phyloP scores from a whole-genome alignment of 371 early-diverging fungal genomes.

The Circinella umbellata region DNA sequence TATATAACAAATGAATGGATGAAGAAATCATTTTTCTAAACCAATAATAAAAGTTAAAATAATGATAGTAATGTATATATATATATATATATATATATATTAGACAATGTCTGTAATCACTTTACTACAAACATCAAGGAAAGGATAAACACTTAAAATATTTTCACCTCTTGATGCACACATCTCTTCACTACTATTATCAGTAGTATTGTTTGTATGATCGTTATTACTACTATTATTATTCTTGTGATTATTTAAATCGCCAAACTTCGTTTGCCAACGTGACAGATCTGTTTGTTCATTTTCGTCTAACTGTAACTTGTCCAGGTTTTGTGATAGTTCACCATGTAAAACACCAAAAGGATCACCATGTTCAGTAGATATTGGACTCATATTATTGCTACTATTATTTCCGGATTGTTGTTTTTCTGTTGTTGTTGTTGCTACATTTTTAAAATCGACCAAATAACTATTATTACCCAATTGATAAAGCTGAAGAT shows the following conservation, averaged over 20 bases:
- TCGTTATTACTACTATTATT: slow-evolving; percentile 14
- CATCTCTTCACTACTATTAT: background rate
- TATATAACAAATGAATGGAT: too few species aligned
- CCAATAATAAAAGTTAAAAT: background rate
- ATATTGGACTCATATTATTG: slow-evolving; percentile 7
- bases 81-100: background rate
- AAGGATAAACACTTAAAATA: slow-evolving; percentile 81
- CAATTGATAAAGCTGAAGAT: slow-evolving; percentile 91
- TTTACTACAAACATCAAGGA: slow-evolving; percentile 93
- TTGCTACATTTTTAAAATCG: slow-evolving; percentile 85
- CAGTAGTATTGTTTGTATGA: too few species aligned
- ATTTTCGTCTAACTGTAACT: background rate
- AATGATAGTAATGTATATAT: background rate
- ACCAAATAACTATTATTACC: slow-evolving; percentile 92
- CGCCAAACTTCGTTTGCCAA: background rate
- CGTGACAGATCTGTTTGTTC: background rate
- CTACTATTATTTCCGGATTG: background rate
- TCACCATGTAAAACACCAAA: slow-evolving; percentile 5
- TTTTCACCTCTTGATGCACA: slow-evolving; percentile 39
- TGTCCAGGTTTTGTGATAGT: slow-evolving; percentile 6
- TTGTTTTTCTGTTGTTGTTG: slow-evolving; percentile 23
- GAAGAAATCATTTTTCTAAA: background rate
- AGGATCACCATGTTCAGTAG: slow-evolving; percentile 1
- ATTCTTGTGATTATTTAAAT: slow-evolving; percentile 16
- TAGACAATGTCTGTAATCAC: slow-evolving; percentile 91